phyloP scores from a whole-genome alignment of 129 eudicot species.

The Cynara cardunculus region DNA sequence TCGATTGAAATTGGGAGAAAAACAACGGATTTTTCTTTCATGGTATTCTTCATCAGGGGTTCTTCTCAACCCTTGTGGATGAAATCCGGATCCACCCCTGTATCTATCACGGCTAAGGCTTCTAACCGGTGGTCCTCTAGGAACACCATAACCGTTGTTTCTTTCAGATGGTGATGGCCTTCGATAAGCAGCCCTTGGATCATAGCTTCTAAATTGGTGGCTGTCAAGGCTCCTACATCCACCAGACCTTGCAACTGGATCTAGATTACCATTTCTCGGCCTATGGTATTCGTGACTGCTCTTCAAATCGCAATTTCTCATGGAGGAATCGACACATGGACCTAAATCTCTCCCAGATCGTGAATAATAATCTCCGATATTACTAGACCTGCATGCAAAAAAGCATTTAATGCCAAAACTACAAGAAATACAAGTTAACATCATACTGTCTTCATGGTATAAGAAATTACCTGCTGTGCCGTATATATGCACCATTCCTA shows the following conservation, averaged over 20 bases:
- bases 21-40: conserved; percentile 43
- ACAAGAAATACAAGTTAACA: not conserved
- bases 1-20: conserved; percentile 44
- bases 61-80: conserved; percentile 39
- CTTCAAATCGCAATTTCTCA: conserved; percentile 33
- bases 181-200: conserved; percentile 33
- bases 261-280: conserved; percentile 26
- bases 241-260: conserved; percentile 25
- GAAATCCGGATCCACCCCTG: conserved; percentile 39
- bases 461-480: conserved; percentile 39
- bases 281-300: conserved; percentile 34
- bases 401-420: not conserved
- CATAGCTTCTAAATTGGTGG: conserved; percentile 25
- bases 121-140: conserved; percentile 36
- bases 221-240: conserved; percentile 24
- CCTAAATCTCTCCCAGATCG: conserved; percentile 33
- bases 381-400: conserved; percentile 20
- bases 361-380: conserved; percentile 25
- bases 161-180: conserved; percentile 49
- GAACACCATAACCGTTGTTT: conserved; percentile 33
- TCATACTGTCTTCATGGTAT: not conserved
- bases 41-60: conserved; percentile 44
- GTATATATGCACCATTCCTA: conserved; percentile 11
- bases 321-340: conserved; percentile 26
- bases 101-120: conserved; percentile 37